These are phyloP conservation scores for Apiosordaria backusii DNA, from an alignment of 495 filamentous ascomycete genomes.

Conservation along the genomic window DNA sequence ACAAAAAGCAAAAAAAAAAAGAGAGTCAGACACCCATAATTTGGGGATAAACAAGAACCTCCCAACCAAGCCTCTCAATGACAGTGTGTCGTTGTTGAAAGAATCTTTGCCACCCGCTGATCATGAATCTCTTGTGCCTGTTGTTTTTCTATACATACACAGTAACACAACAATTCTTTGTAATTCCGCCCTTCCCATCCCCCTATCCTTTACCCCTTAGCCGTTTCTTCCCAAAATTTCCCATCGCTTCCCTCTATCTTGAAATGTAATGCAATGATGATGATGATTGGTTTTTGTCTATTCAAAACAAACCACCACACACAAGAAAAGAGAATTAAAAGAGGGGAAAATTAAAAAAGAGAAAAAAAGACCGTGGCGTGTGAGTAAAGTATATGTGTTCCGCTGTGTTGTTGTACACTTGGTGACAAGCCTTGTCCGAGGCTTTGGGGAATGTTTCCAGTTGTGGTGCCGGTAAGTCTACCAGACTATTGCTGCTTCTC, in stretches of 20 bases:
- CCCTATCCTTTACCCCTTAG: background rate
- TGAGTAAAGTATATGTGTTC: background rate
- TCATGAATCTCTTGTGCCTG: background rate
- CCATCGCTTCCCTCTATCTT: background rate
- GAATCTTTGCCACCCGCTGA: background rate
- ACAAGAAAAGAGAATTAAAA: slow-evolving; percentile 2
- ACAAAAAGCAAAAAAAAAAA: background rate
- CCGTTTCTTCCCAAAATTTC: background rate
- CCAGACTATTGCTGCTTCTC: slow-evolving; percentile 13
- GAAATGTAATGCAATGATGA: background rate
- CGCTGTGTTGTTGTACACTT: slow-evolving; percentile 7
- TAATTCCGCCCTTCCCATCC: background rate
- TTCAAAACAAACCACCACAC: slow-evolving; percentile 4
- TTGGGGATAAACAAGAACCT: background rate
- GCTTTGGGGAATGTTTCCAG: background rate
- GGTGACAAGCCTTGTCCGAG: background rate
- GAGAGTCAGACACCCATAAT: background rate
- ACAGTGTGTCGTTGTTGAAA: background rate
- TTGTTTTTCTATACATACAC: slow-evolving; percentile 6
- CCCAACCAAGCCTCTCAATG: background rate
- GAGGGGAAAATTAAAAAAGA: background rate
- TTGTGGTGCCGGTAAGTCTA: background rate
- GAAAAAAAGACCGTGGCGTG: background rate
- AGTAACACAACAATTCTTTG: background rate
- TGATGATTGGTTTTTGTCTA: background rate